phyloP scores from a whole-genome alignment of 1,139 yeast species.

The Debaryomyces subglobosus region DNA sequence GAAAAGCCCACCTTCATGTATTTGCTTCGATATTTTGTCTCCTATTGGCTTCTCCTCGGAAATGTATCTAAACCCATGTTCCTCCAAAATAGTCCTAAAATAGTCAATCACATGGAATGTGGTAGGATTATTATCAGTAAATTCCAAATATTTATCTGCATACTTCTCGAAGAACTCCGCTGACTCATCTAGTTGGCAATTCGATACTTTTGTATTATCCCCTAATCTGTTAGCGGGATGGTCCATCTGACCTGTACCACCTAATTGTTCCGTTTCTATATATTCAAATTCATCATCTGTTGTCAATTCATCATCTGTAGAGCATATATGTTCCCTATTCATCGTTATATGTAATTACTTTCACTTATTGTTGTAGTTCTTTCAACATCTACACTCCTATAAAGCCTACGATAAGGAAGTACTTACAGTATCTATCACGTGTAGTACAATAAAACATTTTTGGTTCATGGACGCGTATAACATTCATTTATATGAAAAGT shows the following conservation, averaged over 20 bases:
- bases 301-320: conserved; percentile 11
- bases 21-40: conserved; percentile 22
- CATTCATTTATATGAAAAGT: background rate
- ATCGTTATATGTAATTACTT: background rate
- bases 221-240: background rate
- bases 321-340: background rate
- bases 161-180: conserved; percentile 4
- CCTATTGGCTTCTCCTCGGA: conserved; percentile 30
- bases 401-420: background rate
- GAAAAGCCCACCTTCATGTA: conserved; percentile 26
- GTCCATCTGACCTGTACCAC: background rate
- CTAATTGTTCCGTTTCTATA: background rate
- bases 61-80: conserved; percentile 34
- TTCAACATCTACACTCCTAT: background rate
- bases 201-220: background rate
- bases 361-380: background rate
- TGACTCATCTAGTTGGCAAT: background rate
- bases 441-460: background rate
- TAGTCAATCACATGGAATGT: conserved; percentile 42
- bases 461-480: conserved; percentile 8
- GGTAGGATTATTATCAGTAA: conserved; percentile 45
- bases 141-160: conserved; percentile 38
- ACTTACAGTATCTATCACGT: background rate
- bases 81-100: conserved; percentile 28
- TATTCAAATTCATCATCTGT: conserved; percentile 10